Base-by-base conservation (phyloP, 108 stramenopile genomes). In the Cyclotella kingstonii region DNA sequence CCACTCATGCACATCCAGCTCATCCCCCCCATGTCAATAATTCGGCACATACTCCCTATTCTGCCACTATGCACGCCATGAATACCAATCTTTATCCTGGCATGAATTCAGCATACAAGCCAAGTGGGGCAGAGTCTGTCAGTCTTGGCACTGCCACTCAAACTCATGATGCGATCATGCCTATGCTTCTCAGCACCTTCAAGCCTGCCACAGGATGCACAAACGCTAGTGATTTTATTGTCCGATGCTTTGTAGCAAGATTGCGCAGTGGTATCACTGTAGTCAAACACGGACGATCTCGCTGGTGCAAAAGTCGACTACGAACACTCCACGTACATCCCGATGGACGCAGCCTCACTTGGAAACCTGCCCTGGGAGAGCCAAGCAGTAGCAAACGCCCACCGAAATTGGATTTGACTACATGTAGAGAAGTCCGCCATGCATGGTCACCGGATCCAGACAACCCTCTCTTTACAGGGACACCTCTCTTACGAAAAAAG, bases 161-260 rank as follows among this genome's bases (percentile, higher is more conserved):
- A 68, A 89, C 91, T 0, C 88, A 93, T 54, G 87, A 89, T 67
- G 86, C 90, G 2, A 76, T 83, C 4, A 90, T 89, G 92, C 92
- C 92, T 18, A 88, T 93, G 92, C 84, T 84, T 30, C 45, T 88
- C 3, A 84, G 89, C 8, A 93, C 83, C 27, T 93, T 93, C 76
- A 90, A 88, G 55, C 92, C 92, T 2, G 92, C 92, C 29, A 89
- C 92, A 14, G 92, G 92, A 1, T 93, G 92, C 69, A 93, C 92
- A 45, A 93, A 93, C 52, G 92, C 92, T n/a, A 85, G 84, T 7
- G 92, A 93, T 63, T 93, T 93, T 63, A 84, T 93, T 47, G 92
- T 93, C n/a, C 89, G 92, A 2, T 93, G 92, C 69, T 93, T 93
- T 72, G 89, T 89, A 15, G 92, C 92, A 7, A 73, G 92, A 4